Percentiles rank a stretch among this genome's conserved stretches.
Conservation (phyloP, 1,284 basidiomycete genomes). For the Puccinia triticina region DNA sequence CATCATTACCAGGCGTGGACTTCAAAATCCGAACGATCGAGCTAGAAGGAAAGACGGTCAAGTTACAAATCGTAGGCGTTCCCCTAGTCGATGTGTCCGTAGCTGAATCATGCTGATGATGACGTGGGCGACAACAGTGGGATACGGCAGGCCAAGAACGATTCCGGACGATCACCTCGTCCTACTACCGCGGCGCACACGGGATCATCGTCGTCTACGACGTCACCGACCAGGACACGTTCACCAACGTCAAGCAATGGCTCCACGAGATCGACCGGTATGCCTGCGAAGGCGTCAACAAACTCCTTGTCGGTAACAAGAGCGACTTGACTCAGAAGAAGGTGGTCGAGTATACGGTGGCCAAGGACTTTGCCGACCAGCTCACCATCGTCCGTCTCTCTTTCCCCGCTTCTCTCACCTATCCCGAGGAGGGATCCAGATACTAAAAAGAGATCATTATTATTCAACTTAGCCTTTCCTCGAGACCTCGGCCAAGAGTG, state of each 20-base stretch:
- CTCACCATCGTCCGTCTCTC: constrained; percentile 54
- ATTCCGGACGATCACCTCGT: constrained; percentile 95
- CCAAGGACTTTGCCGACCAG: constrained; percentile 70
- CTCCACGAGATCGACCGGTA: constrained; percentile 99
- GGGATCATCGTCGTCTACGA: constrained; percentile 99
- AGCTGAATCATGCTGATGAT: background rate
- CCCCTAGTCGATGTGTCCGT: constrained; percentile 54
- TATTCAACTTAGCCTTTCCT: constrained; percentile 42
- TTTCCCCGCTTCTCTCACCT: constrained; percentile 7
- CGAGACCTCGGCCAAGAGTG: constrained; percentile 34
- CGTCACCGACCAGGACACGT: constrained; percentile 95
- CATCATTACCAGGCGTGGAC: constrained; percentile 68
- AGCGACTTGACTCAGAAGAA: constrained; percentile 97
- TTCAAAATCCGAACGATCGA: constrained; percentile 99
- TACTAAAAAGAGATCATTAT: background rate
- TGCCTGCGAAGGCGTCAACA: constrained; percentile 98
- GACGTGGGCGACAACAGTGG: constrained; percentile 68
- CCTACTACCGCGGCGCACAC: constrained; percentile 94
- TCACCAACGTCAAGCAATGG: constrained; percentile 99
- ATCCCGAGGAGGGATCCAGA: background rate
- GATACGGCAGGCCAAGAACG: constrained; percentile 97
- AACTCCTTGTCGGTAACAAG: constrained; percentile 97
- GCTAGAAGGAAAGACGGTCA: constrained; percentile 98
- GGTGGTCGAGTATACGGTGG: constrained; percentile 94
- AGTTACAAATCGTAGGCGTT: constrained; percentile 91